Percentiles rank a stretch among this genome's conserved stretches.
These are phyloP conservation scores for Wallacemonas sp. DNA, from an alignment of 208 protist species.

Conservation along the genomic window DNA sequence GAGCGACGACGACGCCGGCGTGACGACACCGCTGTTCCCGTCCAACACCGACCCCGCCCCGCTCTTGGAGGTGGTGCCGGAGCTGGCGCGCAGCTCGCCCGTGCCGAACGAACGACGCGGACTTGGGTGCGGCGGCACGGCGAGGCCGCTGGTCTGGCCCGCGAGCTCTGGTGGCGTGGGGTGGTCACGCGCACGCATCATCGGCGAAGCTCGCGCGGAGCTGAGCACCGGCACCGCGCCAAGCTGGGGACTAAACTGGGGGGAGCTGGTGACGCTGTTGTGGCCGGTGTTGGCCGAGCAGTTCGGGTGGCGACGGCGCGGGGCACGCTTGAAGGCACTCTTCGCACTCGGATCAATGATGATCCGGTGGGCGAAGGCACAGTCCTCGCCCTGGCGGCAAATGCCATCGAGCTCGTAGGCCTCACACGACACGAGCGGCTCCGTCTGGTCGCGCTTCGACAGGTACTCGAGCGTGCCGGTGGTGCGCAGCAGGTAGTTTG, in stretches of 20 bases:
- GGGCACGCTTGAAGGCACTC: constrained; percentile 40
- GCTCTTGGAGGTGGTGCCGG: neutral
- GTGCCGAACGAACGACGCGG: neutral
- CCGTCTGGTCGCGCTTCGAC: neutral
- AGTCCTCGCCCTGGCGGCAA: constrained; percentile 40
- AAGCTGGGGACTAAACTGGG: neutral
- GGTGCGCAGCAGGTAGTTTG: neutral
- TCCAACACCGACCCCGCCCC: neutral
- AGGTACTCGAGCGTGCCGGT: neutral
- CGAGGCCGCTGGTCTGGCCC: neutral
- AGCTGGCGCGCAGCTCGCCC: neutral
- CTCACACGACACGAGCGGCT: constrained; percentile 31
- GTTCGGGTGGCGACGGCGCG: constrained; percentile 13
- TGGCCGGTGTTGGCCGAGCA: neutral
- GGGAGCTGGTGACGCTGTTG: constrained; percentile 10
- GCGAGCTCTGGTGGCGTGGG: too few relatives aligned
- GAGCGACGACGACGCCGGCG: constrained; percentile 8
- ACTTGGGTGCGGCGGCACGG: neutral
- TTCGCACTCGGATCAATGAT: constrained; percentile 35
- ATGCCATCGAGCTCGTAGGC: constrained; percentile 40
- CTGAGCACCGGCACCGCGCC: neutral
- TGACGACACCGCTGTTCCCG: neutral
- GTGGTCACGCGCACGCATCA: neutral
- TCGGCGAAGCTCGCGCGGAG: neutral
- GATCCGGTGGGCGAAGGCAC: constrained; percentile 35